Evolutionary conservation across 805 yeast genomes (phyloP).

Genomic region (Grigorovia jiainica): DNA sequence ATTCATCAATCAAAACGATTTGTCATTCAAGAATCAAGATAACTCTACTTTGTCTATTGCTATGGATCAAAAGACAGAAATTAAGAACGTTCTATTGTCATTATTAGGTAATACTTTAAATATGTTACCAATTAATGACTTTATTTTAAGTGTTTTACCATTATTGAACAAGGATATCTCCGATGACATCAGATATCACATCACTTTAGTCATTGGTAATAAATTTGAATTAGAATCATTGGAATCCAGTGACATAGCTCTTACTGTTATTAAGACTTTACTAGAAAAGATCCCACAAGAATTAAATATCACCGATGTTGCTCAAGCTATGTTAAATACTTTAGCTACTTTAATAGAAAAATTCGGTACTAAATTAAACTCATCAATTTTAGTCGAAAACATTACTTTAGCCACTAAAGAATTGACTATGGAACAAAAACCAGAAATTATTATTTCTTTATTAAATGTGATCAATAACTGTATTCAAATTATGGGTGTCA

Average conservation of each 20-base stretch:
- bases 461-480: conserved; percentile 62
- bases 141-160: conserved; percentile 51
- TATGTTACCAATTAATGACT: conserved; percentile 65
- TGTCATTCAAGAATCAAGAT: neutral
- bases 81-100: conserved; percentile 38
- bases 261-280: conserved; percentile 41
- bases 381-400: conserved; percentile 38
- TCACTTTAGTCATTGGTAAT: conserved; percentile 50
- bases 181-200: conserved; percentile 46
- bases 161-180: conserved; percentile 27
- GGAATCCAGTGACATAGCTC: conserved; percentile 44
- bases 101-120: conserved; percentile 56
- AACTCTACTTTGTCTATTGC: conserved; percentile 13
- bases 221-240: conserved; percentile 63
- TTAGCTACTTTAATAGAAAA: conserved; percentile 52
- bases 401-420: conserved; percentile 43
- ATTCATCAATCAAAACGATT: conserved; percentile 13
- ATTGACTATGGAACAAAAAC: conserved; percentile 36
- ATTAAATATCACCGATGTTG: conserved; percentile 33
- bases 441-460: conserved; percentile 65
- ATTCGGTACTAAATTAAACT: conserved; percentile 45
- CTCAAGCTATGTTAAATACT: conserved; percentile 64
- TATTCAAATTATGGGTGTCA: conserved; percentile 71
- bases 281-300: conserved; percentile 29
- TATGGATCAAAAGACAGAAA: conserved; percentile 19